Evolutionary conservation across 441 rosid genomes (phyloP).

Genomic region (Metrosideros polymorpha): DNA sequence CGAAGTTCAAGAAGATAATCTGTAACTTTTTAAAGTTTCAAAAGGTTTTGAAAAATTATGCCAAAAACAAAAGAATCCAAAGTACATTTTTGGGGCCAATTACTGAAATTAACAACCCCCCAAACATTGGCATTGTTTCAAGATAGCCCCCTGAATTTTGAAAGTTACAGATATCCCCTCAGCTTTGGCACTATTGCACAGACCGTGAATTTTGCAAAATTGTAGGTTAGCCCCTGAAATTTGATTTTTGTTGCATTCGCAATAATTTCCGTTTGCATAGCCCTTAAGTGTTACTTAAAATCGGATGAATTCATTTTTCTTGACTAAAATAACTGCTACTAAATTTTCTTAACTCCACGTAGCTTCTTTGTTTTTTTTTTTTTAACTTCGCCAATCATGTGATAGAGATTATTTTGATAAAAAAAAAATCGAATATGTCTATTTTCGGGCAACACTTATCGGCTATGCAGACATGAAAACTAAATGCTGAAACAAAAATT

Average conservation of each 20-base stretch:
- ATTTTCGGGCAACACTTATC: not conserved
- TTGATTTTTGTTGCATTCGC: not conserved
- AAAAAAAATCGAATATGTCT: no score
- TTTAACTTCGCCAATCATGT: not conserved
- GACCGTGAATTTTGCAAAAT: not conserved
- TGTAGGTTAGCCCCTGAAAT: not conserved
- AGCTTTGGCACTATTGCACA: not conserved
- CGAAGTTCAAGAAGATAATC: no score
- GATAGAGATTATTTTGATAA: not conserved
- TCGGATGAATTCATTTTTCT: not conserved
- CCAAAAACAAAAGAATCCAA: no score
- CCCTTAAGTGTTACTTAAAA: not conserved
- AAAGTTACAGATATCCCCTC: not conserved
- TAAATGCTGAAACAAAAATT: not conserved
- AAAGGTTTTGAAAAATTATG: no score
- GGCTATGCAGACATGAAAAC: not conserved
- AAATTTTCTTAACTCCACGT: not conserved
- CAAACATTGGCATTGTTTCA: no score
- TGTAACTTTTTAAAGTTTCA: no score
- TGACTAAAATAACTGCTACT: not conserved
- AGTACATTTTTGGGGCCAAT: no score
- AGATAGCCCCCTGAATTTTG: not conserved
- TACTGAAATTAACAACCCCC: no score
- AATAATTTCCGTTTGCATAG: not conserved
- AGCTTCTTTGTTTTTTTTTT: not conserved